Base-by-base conservation (phyloP, 257 asterid genomes). In the Nicotiana tabacum region DNA sequence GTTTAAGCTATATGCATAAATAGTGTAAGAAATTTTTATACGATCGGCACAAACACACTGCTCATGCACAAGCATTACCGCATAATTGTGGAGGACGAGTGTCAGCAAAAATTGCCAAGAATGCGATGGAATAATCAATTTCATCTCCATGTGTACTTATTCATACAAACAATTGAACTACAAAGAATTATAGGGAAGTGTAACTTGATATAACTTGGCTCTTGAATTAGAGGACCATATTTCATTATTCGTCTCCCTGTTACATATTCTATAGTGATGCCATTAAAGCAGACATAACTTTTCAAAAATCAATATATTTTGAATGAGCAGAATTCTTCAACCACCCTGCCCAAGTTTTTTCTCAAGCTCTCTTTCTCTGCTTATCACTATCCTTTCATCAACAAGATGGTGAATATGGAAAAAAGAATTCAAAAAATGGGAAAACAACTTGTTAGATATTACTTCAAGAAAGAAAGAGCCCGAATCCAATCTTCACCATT, bases 391-490 rank as follows among this genome's bases (percentile, higher is more conserved):
- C 46, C 80, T 35, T 83, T 57, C 82, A 81, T 70, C 86, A 11
- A 68, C 39, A 32, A 77, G 33, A 29, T 66, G 80, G 81, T 82
- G 84, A 61, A 29, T 62, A 77, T 17, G 46, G 58, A 62, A 77
- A 84, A 77, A 84, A 81, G 27, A 66, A 82, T 69, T 18, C 27
- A 84, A 85, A 83, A 82, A 84, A 84, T 86, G 39, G 35, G 56
- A 86, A 60, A 27, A 30, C 15, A 83, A 82, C 39, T 53, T 15
- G 88, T 53, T 66, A 66, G 74, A 5, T 48, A 62, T 77, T 56
- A 74, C 82, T 48, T 65, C 55, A 70, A 33, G 51, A 82, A 82
- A 77, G 72, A 83, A 87, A 48, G 27, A 11, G 11, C 43, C 9
- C 27, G 56, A 35, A 68, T 35, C 56, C 62, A 80, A 82, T 33